phyloP scores from a whole-genome alignment of 2,329 filamentous ascomycete species.

The Fusarium nodosum region DNA sequence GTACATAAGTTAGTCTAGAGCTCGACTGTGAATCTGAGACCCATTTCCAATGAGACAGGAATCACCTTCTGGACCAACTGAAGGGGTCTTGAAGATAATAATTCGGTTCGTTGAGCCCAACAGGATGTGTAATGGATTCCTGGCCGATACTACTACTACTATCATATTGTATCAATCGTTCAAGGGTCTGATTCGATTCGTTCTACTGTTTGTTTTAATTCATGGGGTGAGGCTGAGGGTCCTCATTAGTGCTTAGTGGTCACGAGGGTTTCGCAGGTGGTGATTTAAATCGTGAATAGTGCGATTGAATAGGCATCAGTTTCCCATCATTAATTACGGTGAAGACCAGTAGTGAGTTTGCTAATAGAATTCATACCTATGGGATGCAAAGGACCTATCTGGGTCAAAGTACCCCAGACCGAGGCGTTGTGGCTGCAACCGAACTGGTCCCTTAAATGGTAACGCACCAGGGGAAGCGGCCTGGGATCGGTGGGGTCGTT shows the following conservation, averaged over 20 bases:
- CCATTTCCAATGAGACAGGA: conserved; percentile 23
- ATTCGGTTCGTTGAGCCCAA: conserved; percentile 5
- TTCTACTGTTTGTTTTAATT: conserved; percentile 1
- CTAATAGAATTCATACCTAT: conserved; percentile 12
- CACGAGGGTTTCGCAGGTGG: conserved; percentile 18
- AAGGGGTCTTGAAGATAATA: conserved; percentile 12
- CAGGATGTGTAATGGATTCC: conserved; percentile 18
- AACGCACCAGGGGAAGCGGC: conserved; percentile 36
- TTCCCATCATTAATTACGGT: background rate
- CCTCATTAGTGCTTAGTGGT: conserved; percentile 28
- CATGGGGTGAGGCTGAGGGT: conserved; percentile 29
- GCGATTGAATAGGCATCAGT: background rate
- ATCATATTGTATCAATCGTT: conserved; percentile 3
- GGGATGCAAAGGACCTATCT: conserved; percentile 7
- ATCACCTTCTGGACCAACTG: conserved; percentile 24
- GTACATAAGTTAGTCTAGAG: background rate
- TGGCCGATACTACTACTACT: conserved; percentile 12
- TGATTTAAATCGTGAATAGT: conserved; percentile 10
- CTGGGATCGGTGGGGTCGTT: conserved; percentile 38
- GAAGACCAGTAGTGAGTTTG: background rate
- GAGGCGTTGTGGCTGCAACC: conserved; percentile 35
- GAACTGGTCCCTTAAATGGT: conserved; percentile 29
- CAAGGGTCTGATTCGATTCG: background rate
- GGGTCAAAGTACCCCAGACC: conserved; percentile 44
- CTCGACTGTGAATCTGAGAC: conserved; percentile 19